phyloP scores from a whole-genome alignment of 139 green algal genomes.

The Picochlorum sp. region DNA sequence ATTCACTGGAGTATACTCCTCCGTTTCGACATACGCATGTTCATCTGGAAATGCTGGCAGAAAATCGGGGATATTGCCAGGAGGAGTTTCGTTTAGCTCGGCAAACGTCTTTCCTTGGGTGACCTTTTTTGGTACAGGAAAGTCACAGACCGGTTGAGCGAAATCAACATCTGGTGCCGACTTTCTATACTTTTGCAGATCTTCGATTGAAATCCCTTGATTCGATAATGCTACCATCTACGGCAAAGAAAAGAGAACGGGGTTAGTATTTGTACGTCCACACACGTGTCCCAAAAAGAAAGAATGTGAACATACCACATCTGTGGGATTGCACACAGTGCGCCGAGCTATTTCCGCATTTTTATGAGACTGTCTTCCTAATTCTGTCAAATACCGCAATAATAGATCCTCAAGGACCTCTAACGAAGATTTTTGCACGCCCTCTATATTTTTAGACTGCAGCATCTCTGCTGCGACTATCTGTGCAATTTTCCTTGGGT shows the following conservation, averaged over 20 bases:
- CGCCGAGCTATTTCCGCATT: conserved; percentile 70
- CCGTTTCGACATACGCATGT: conserved; percentile 39
- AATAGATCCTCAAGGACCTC: conserved; percentile 75
- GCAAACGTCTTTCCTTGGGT: conserved; percentile 25
- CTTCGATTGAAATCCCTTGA: conserved; percentile 45
- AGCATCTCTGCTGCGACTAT: conserved; percentile 53
- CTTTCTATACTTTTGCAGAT: conserved; percentile 35
- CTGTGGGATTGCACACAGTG: conserved; percentile 54
- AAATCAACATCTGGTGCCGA: conserved; percentile 49
- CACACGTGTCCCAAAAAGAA: not conserved
- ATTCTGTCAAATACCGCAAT: conserved; percentile 61
- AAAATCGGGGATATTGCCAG: conserved; percentile 61
- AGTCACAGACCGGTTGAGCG: conserved; percentile 50
- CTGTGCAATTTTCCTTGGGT: conserved; percentile 44
- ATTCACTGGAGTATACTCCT: conserved; percentile 49
- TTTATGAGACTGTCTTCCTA: conserved; percentile 42
- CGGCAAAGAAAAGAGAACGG: not conserved
- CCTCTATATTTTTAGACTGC: conserved; percentile 56
- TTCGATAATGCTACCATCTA: conserved; percentile 63
- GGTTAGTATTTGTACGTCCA: not conserved
- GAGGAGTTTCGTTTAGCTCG: conserved; percentile 37
- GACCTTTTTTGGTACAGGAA: conserved; percentile 25
- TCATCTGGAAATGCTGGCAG: conserved; percentile 77
- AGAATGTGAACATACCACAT: conserved; percentile 37
- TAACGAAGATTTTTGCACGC: conserved; percentile 54